A percentile compares a stretch with the other conserved stretches of the same genome.
Conservation (phyloP, 2,329 filamentous ascomycete genomes). For the Cladorrhinum sp. region DNA sequence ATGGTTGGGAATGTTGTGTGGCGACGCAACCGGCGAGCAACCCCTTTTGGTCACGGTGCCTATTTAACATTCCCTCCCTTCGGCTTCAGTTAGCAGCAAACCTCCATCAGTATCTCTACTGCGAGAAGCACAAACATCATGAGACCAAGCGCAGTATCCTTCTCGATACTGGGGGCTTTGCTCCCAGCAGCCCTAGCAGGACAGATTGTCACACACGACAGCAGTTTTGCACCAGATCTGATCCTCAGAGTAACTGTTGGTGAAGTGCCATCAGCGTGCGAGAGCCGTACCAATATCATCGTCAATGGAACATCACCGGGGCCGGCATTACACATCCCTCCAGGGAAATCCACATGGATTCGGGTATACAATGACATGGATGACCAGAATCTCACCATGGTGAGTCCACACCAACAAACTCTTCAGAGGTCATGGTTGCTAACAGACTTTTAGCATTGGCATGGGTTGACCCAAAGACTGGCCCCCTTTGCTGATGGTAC, state of each 20-base stretch:
- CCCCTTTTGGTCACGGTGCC: neutral
- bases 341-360: slow-evolving; percentile 51
- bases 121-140: neutral
- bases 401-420: slow-evolving; percentile 29
- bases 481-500: slow-evolving; percentile 65
- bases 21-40: neutral
- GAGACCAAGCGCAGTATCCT: neutral
- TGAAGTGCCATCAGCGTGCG: slow-evolving; percentile 43
- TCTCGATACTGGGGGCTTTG: slow-evolving; percentile 9
- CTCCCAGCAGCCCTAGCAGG: slow-evolving; percentile 10
- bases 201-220: slow-evolving; percentile 26
- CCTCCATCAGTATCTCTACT: neutral
- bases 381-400: slow-evolving; percentile 55
- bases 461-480: slow-evolving; percentile 58
- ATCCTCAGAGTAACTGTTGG: slow-evolving; percentile 44
- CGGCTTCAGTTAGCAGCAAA: neutral
- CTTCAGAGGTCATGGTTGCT: neutral
- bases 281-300: slow-evolving; percentile 41
- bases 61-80: neutral
- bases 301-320: slow-evolving; percentile 54
- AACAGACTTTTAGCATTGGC: slow-evolving; percentile 55
- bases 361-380: slow-evolving; percentile 58
- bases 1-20: neutral
- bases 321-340: slow-evolving; percentile 44
- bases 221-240: slow-evolving; percentile 40